Conservation (phyloP, 306 rosid genomes). For the Potentilla sterilis region DNA sequence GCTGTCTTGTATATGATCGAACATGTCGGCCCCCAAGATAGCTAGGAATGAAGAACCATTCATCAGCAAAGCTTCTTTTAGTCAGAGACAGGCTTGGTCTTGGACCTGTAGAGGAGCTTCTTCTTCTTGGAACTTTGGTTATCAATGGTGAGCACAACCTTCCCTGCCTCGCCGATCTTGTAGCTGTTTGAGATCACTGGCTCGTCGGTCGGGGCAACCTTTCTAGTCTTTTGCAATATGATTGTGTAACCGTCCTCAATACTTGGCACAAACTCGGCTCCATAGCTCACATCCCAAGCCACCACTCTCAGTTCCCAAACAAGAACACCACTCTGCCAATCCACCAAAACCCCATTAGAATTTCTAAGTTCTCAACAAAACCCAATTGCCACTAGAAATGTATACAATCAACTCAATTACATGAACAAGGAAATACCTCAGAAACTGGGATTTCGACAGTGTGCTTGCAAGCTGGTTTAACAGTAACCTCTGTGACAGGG, state of each 20-base stretch:
- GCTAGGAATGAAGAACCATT: background rate
- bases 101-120: slow-evolving; percentile 89
- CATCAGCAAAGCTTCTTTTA: background rate
- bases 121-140: slow-evolving; percentile 91
- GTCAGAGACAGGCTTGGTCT: slow-evolving; percentile 61
- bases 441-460: slow-evolving; percentile 63
- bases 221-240: slow-evolving; percentile 74
- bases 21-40: slow-evolving; percentile 8
- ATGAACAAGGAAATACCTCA: slow-evolving; percentile 45
- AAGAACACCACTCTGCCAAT: slow-evolving; percentile 48
- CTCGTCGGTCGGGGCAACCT: slow-evolving; percentile 59
- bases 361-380: background rate
- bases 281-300: slow-evolving; percentile 87
- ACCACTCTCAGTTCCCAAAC: slow-evolving; percentile 83
- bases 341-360: background rate
- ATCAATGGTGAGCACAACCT: slow-evolving; percentile 74
- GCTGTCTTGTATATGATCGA: slow-evolving; percentile 13
- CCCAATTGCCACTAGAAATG: background rate
- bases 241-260: slow-evolving; percentile 78
- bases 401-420: background rate
- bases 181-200: slow-evolving; percentile 60
- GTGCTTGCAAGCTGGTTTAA: slow-evolving; percentile 72
- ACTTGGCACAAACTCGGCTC: slow-evolving; percentile 76
- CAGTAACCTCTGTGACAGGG: slow-evolving; percentile 61
- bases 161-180: slow-evolving; percentile 71